These are phyloP conservation scores for Quercus ilex DNA, from an alignment of 306 rosid species.

Conservation along the genomic window DNA sequence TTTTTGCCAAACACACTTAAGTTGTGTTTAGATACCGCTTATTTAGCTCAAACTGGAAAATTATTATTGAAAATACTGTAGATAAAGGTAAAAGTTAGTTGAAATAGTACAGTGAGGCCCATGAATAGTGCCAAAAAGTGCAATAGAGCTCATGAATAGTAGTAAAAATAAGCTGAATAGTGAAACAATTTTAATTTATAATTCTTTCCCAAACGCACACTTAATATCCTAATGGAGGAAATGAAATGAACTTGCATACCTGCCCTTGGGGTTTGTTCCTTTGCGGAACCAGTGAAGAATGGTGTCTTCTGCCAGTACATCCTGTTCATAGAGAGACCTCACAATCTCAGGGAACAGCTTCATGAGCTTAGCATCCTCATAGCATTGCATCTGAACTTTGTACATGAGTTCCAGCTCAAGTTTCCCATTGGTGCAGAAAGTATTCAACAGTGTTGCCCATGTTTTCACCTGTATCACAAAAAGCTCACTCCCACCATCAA, in stretches of 20 bases:
- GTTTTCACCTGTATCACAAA: conserved; percentile 70
- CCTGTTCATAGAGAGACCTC: conserved; percentile 90
- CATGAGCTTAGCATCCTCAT: conserved; percentile 99
- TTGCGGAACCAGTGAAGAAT: conserved; percentile 90
- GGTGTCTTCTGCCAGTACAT: conserved; percentile 97
- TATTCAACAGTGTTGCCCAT: conserved; percentile 84
- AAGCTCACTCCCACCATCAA: neutral
- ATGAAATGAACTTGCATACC: conserved; percentile 38
- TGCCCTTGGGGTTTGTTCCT: conserved; percentile 95
- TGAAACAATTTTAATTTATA: no score
- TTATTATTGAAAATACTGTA: no score
- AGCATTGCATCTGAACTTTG: conserved; percentile 99
- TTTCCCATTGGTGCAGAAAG: conserved; percentile 89
- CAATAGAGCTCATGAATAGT: accelerated
- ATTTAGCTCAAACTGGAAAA: no score
- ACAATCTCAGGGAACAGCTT: conserved; percentile 89
- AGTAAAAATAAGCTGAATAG: no score
- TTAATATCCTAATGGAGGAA: neutral
- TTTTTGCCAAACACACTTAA: no score
- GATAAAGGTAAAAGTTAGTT: no score
- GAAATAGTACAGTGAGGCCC: no score
- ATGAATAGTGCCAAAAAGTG: no score
- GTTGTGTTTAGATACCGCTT: no score
- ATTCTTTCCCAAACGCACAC: no score
- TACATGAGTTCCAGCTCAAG: conserved; percentile 96